Conservation (phyloP, 2,329 filamentous ascomycete species). For the Aureobasidium sp. region DNA sequence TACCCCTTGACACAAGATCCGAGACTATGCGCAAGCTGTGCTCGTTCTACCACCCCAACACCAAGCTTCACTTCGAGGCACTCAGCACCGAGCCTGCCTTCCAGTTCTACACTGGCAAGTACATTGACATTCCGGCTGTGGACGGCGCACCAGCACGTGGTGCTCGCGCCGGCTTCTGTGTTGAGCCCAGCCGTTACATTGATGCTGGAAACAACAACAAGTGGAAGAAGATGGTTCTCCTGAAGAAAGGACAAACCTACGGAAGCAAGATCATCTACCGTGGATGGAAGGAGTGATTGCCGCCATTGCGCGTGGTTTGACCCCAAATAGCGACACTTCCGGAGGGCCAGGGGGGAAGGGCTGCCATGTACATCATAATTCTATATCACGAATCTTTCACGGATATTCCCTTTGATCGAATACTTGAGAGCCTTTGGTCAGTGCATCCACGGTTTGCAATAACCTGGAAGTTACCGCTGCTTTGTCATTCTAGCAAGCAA, state of each 20-base stretch:
- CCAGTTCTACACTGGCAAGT: slow-evolving; percentile 91
- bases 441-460: neutral
- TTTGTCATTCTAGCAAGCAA: neutral
- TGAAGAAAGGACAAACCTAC: slow-evolving; percentile 80
- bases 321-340: neutral
- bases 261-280: slow-evolving; percentile 77
- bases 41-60: slow-evolving; percentile 64
- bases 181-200: slow-evolving; percentile 86
- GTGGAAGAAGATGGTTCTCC: slow-evolving; percentile 69
- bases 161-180: slow-evolving; percentile 72
- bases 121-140: slow-evolving; percentile 63
- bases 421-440: neutral
- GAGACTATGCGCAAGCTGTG: slow-evolving; percentile 61
- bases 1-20: slow-evolving; percentile 46
- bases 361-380: neutral
- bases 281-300: slow-evolving; percentile 60
- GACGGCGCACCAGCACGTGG: slow-evolving; percentile 56
- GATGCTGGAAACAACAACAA: slow-evolving; percentile 77
- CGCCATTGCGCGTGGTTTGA: neutral
- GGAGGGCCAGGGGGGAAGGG: neutral
- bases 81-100: slow-evolving; percentile 90
- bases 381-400: neutral
- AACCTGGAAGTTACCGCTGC: neutral
- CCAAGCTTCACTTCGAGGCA: slow-evolving; percentile 76
- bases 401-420: neutral